Evolutionary conservation across 352 stramenopile genomes (phyloP).

Genomic region (Globisporangium middletonii): DNA sequence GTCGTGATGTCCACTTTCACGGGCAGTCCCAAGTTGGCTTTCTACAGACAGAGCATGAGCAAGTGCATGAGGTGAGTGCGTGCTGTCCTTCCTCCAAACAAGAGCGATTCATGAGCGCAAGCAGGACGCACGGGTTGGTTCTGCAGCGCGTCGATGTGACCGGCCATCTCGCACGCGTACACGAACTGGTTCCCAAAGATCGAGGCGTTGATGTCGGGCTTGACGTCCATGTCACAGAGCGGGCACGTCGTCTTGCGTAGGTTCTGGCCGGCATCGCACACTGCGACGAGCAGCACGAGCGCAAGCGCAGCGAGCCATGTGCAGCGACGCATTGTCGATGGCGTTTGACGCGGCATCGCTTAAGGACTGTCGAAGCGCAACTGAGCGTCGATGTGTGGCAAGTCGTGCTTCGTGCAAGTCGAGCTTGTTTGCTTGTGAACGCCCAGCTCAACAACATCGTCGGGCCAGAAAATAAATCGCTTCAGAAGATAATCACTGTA

Average conservation of each 20-base stretch:
- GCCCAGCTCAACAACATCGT: too few relatives aligned
- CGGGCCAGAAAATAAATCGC: too few relatives aligned
- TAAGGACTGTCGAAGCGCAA: background rate
- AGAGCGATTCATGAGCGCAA: background rate
- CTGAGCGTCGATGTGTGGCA: background rate
- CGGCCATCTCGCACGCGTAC: slow-evolving; percentile 82
- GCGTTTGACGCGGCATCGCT: background rate
- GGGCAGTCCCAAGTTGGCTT: slow-evolving; percentile 37
- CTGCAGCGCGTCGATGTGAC: slow-evolving; percentile 71
- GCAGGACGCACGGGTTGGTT: slow-evolving; percentile 52
- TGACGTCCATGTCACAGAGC: slow-evolving; percentile 37
- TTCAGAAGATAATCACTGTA: background rate
- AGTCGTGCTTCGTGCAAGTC: background rate
- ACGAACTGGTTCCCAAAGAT: slow-evolving; percentile 68
- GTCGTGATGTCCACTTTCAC: slow-evolving; percentile 41
- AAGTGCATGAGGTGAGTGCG: background rate
- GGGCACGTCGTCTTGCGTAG: slow-evolving; percentile 40
- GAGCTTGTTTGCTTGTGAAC: too few relatives aligned
- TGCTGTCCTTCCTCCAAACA: background rate
- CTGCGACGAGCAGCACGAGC: slow-evolving; percentile 20
- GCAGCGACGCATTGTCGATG: background rate
- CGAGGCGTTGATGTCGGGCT: slow-evolving; percentile 45
- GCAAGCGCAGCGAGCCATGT: slow-evolving; percentile 15
- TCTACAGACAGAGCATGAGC: slow-evolving; percentile 8
- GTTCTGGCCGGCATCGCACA: slow-evolving; percentile 34